These are phyloP conservation scores for Scheffersomyces titani DNA, from an alignment of 1,139 yeast genomes.

Conservation along the genomic window DNA sequence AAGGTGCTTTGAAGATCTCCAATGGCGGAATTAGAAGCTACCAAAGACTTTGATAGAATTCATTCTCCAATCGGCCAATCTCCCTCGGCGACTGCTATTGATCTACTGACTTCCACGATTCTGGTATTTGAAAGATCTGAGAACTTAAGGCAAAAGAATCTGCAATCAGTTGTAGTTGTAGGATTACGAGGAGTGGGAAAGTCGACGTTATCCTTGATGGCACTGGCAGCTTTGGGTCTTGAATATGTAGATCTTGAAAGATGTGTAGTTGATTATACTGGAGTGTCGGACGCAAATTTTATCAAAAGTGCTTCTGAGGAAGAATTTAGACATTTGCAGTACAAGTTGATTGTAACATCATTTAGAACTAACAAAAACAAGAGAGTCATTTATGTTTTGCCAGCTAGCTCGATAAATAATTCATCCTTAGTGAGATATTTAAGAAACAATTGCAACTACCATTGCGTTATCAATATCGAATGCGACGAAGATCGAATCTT, in stretches of 20 bases:
- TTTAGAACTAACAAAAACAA: constrained; percentile 3
- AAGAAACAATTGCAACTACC: constrained; percentile 3
- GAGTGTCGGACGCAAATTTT: not conserved
- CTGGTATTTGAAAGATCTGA: not conserved
- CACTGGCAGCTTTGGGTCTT: constrained; percentile 14
- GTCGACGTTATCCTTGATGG: constrained; percentile 18
- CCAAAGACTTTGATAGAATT: not conserved
- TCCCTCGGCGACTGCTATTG: not conserved
- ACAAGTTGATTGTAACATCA: constrained; percentile 6
- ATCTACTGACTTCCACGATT: not conserved
- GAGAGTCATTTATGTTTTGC: constrained; percentile 11
- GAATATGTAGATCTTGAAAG: constrained; percentile 14
- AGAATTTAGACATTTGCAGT: constrained; percentile 7
- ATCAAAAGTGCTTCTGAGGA: not conserved
- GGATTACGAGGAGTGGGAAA: constrained; percentile 21
- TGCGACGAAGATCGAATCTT: constrained; percentile 11
- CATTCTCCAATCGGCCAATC: not conserved
- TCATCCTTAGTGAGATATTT: constrained; percentile 7
- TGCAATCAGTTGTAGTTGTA: constrained; percentile 9
- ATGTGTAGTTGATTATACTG: constrained; percentile 10
- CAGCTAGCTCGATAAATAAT: constrained; percentile 13
- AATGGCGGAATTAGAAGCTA: not conserved
- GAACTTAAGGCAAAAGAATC: not conserved
- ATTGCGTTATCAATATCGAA: constrained; percentile 13
- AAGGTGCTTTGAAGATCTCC: not conserved